Evolutionary conservation across 805 yeast species (phyloP).

Genomic region (Blastobotrys attinorum): DNA sequence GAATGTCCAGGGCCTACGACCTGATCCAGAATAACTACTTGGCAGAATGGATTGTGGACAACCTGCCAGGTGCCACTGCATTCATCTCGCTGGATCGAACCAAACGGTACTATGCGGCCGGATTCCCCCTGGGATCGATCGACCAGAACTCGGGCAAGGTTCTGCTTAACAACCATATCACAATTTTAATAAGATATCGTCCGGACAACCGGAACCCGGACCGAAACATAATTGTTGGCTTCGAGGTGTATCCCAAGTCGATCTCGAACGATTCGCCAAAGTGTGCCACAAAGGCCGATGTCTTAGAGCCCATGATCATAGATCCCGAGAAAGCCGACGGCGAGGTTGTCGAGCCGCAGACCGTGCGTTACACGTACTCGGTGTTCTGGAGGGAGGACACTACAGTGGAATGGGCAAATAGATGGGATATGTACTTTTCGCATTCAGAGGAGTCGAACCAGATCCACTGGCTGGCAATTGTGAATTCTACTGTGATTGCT

Average conservation of each 20-base stretch:
- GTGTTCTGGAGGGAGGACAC: slow-evolving; percentile 84
- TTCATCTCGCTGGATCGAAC: slow-evolving; percentile 51
- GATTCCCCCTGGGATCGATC: slow-evolving; percentile 75
- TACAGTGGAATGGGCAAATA: slow-evolving; percentile 51
- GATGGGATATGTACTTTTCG: slow-evolving; percentile 69
- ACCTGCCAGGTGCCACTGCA: slow-evolving; percentile 82
- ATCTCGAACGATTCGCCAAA: slow-evolving; percentile 43
- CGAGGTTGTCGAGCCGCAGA: slow-evolving; percentile 4
- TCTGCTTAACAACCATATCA: slow-evolving; percentile 70
- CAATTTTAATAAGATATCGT: slow-evolving; percentile 71
- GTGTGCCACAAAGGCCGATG: slow-evolving; percentile 69
- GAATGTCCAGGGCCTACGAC: slow-evolving; percentile 45
- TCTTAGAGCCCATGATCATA: slow-evolving; percentile 50
- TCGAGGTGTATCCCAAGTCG: slow-evolving; percentile 83
- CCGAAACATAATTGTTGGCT: slow-evolving; percentile 57
- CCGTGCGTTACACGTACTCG: slow-evolving; percentile 73
- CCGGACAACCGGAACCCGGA: slow-evolving; percentile 29
- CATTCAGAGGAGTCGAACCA: slow-evolving; percentile 40
- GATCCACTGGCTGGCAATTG: slow-evolving; percentile 71
- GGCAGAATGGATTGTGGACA: slow-evolving; percentile 79
- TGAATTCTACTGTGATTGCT: slow-evolving; percentile 62
- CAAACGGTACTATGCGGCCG: slow-evolving; percentile 71
- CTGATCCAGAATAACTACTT: slow-evolving; percentile 64
- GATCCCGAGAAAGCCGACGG: slow-evolving; percentile 23
- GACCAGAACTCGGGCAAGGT: slow-evolving; percentile 43